These are phyloP conservation scores for Selaginella moellendorffii DNA, from an alignment of 75 land plant genomes.

Conservation along the genomic window DNA sequence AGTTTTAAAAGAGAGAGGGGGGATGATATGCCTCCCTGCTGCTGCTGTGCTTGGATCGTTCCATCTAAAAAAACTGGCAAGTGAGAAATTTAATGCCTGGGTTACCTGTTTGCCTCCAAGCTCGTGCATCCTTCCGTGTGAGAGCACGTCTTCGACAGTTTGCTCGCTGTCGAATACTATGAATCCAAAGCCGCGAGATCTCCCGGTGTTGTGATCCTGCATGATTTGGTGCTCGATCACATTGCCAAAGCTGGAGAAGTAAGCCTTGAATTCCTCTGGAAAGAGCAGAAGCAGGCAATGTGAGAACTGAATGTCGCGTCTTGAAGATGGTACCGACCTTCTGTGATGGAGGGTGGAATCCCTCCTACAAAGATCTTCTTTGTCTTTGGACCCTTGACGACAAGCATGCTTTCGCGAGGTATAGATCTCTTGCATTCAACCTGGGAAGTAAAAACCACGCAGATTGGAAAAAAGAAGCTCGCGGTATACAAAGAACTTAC, in stretches of 20 bases:
- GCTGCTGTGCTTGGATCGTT: too few relatives aligned
- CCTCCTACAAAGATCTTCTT: constrained; percentile 79
- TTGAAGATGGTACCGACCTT: too few relatives aligned
- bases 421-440: constrained; percentile 74
- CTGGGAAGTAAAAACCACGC: constrained; percentile 14
- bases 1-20: too few relatives aligned
- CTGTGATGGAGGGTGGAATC: constrained; percentile 51
- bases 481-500: too few relatives aligned
- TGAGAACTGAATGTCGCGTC: not conserved
- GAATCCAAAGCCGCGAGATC: constrained; percentile 89
- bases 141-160: constrained; percentile 46
- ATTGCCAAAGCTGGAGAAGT: constrained; percentile 48
- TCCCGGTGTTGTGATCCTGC: constrained; percentile 76
- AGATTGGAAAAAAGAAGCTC: too few relatives aligned
- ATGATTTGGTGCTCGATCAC: constrained; percentile 66
- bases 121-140: constrained; percentile 73
- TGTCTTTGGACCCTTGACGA: constrained; percentile 58
- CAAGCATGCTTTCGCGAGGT: constrained; percentile 42
- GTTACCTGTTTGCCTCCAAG: constrained; percentile 73
- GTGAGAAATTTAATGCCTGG: too few relatives aligned
- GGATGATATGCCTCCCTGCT: too few relatives aligned
- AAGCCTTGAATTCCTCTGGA: constrained; percentile 65
- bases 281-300: not conserved
- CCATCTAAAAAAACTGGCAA: too few relatives aligned
- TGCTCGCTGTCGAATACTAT: constrained; percentile 72